Evolutionary conservation across 2,329 filamentous ascomycete species (phyloP).

Genomic region (Fusarium sp.): DNA sequence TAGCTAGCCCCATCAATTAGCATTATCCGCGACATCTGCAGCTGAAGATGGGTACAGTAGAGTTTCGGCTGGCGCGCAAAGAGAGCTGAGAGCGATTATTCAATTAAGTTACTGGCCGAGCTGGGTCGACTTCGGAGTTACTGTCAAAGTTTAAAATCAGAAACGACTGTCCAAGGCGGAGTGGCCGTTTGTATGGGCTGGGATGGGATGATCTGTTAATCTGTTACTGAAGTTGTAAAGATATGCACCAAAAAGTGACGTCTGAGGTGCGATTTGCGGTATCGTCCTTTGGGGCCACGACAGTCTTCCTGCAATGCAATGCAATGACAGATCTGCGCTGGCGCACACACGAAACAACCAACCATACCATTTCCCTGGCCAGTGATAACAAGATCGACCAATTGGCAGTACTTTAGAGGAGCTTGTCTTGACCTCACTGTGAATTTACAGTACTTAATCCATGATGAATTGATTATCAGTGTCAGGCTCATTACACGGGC

Average conservation of each 20-base stretch:
- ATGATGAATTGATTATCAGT: conserved; percentile 3
- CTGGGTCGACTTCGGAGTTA: conserved; percentile 7
- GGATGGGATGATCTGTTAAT: conserved; percentile 21
- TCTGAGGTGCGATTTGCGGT: conserved; percentile 4
- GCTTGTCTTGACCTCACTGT: conserved; percentile 7
- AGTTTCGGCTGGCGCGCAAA: conserved; percentile 39
- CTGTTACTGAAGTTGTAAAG: conserved; percentile 31
- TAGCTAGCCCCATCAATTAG: conserved; percentile 7
- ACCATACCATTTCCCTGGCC: conserved; percentile 13
- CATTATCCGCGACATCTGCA: neutral
- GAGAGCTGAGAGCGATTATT: conserved; percentile 1
- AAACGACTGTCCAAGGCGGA: neutral
- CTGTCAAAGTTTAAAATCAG: conserved; percentile 2
- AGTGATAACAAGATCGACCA: conserved; percentile 34
- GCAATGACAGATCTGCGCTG: conserved; percentile 30
- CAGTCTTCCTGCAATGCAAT: conserved; percentile 27
- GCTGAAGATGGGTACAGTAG: conserved; percentile 11
- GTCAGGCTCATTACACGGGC: neutral
- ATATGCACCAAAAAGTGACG: conserved; percentile 32
- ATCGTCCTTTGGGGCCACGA: conserved; percentile 38
- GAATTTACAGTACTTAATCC: conserved; percentile 1
- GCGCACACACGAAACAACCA: conserved; percentile 38
- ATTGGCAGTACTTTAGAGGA: conserved; percentile 9
- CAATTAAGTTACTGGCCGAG: neutral
- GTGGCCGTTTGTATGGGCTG: conserved; percentile 7